Evolutionary conservation across 495 filamentous ascomycete genomes (phyloP).

Genomic region (Poronia punctata): DNA sequence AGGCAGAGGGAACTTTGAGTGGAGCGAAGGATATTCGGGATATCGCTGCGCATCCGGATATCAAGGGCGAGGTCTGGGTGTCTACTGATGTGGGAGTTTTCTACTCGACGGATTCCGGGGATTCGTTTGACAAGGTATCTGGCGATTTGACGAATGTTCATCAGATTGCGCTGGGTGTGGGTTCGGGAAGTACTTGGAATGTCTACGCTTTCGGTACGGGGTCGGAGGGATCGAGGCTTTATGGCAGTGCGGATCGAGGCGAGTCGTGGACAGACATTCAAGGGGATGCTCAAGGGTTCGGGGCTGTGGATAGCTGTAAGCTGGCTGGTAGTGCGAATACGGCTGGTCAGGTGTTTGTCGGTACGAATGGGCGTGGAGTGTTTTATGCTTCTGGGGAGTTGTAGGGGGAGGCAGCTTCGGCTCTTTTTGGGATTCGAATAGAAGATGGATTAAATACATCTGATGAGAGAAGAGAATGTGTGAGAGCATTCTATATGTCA

Average conservation of each 20-base stretch:
- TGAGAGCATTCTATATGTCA: too few species aligned
- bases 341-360: conserved; percentile 48
- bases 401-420: too few species aligned
- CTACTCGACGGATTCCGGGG: conserved; percentile 43
- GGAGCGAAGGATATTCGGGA: conserved; percentile 35
- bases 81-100: conserved; percentile 48
- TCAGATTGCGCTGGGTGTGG: conserved; percentile 39
- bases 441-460: too few species aligned
- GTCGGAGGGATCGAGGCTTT: conserved; percentile 38
- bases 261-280: conserved; percentile 47
- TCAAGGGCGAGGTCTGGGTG: conserved; percentile 46
- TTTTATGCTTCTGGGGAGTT: conserved; percentile 40
- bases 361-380: conserved; percentile 53
- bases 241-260: conserved; percentile 43
- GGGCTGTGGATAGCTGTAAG: conserved; percentile 36
- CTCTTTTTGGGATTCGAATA: too few species aligned
- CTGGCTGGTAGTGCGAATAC: conserved; percentile 43
- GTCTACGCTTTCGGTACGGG: conserved; percentile 46
- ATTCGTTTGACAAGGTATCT: conserved; percentile 35
- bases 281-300: conserved; percentile 43
- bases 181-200: conserved; percentile 31
- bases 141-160: conserved; percentile 34
- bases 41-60: conserved; percentile 42
- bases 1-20: conserved; percentile 25
- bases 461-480: too few species aligned